Conservation (phyloP, 129 eudicot species). For the Kitagawia praeruptora region DNA sequence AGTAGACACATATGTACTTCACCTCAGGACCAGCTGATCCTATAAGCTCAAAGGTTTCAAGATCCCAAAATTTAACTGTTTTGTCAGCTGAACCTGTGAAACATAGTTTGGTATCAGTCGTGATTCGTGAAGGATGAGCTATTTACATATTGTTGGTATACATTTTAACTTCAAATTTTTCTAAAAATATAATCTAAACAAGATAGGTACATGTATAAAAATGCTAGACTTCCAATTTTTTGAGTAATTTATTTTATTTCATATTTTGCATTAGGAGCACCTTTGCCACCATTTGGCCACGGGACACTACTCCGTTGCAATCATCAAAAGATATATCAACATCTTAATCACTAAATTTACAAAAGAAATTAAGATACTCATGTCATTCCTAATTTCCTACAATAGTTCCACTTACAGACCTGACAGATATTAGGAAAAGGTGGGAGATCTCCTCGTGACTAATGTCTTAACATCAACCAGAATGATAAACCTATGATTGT, state of each 20-base stretch:
- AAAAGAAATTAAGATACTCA: background rate
- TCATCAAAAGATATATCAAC: background rate
- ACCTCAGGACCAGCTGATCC: slow-evolving; percentile 99
- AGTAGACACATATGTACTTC: background rate
- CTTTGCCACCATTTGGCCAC: background rate
- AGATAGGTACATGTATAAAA: background rate
- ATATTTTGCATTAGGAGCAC: background rate
- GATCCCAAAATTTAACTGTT: slow-evolving; percentile 98
- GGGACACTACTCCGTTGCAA: background rate
- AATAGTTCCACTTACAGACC: too few species aligned
- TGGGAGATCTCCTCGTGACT: background rate
- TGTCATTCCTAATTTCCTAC: background rate
- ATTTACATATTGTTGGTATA: background rate
- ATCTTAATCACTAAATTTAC: background rate
- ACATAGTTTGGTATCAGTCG: background rate
- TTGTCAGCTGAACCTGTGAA: slow-evolving; percentile 82
- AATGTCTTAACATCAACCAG: background rate
- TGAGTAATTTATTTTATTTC: background rate
- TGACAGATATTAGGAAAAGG: background rate
- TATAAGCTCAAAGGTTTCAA: slow-evolving; percentile 94
- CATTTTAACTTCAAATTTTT: too few species aligned
- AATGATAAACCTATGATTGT: background rate
- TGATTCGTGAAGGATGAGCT: background rate
- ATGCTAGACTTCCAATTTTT: background rate
- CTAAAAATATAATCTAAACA: background rate